Evolutionary conservation across 2,329 filamentous ascomycete species (phyloP).

Genomic region (Macrophomina tecta): DNA sequence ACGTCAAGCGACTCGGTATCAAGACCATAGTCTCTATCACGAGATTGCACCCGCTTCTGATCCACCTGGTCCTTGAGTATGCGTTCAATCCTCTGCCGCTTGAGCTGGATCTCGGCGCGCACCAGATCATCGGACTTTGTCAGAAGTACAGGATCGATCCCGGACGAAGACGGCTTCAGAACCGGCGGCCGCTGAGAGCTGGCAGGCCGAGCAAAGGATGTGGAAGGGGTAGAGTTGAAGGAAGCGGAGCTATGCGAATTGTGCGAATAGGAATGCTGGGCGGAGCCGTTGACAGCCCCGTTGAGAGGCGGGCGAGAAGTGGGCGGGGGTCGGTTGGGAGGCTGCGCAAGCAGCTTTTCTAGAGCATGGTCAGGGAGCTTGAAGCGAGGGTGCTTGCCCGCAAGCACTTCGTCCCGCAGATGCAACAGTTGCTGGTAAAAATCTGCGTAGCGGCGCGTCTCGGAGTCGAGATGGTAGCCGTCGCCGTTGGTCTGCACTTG

Average conservation of each 20-base stretch:
- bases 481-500: conserved; percentile 40
- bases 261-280: conserved; percentile 14
- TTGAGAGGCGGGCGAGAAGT: conserved; percentile 31
- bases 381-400: conserved; percentile 72
- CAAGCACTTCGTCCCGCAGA: conserved; percentile 80
- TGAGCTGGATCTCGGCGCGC: conserved; percentile 79
- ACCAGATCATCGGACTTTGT: conserved; percentile 86
- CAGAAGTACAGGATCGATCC: conserved; percentile 82
- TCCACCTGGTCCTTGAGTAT: conserved; percentile 78
- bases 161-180: conserved; percentile 60
- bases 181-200: conserved; percentile 13
- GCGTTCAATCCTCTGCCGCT: conserved; percentile 81
- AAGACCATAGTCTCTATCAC: conserved; percentile 56
- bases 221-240: conserved; percentile 33
- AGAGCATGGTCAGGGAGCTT: conserved; percentile 62
- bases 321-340: conserved; percentile 30
- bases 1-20: conserved; percentile 55
- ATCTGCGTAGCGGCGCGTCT: conserved; percentile 51
- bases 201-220: conserved; percentile 23
- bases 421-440: conserved; percentile 78
- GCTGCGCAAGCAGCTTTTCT: conserved; percentile 45
- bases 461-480: conserved; percentile 42
- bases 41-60: conserved; percentile 58
- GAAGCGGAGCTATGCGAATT: conserved; percentile 17
- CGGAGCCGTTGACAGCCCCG: conserved; percentile 18